Evolutionary conservation across 1,139 yeast species (phyloP).

Genomic region (Nakaseomyces nivariensis): DNA sequence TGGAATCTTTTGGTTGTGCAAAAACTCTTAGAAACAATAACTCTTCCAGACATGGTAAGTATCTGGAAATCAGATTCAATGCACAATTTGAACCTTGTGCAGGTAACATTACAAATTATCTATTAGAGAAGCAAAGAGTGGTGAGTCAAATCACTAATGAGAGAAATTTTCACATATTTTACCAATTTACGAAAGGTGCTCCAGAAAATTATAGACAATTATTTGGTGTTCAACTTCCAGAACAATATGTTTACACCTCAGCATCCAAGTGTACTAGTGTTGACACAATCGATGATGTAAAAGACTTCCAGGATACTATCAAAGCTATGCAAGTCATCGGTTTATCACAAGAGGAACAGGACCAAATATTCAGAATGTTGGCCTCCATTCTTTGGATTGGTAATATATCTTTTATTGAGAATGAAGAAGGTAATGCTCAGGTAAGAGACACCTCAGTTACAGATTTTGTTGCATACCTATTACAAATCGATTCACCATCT

Average conservation of each 20-base stretch:
- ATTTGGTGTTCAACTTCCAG: slow-evolving; percentile 90
- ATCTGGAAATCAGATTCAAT: slow-evolving; percentile 84
- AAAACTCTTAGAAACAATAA: slow-evolving; percentile 93
- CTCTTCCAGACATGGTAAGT: slow-evolving; percentile 97
- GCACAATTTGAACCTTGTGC: slow-evolving; percentile 79
- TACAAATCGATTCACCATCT: slow-evolving; percentile 66
- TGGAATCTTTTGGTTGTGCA: slow-evolving; percentile 99
- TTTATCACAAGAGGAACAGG: slow-evolving; percentile 71
- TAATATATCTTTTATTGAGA: slow-evolving; percentile 75
- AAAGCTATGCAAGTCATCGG: slow-evolving; percentile 87
- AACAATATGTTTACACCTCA: slow-evolving; percentile 81
- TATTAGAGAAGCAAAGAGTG: slow-evolving; percentile 90
- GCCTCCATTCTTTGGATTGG: slow-evolving; percentile 93
- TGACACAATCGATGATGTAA: slow-evolving; percentile 72
- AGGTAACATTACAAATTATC: slow-evolving; percentile 90
- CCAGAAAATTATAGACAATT: slow-evolving; percentile 72
- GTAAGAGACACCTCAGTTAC: slow-evolving; percentile 82
- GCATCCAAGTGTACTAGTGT: slow-evolving; percentile 80
- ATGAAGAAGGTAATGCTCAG: slow-evolving; percentile 76
- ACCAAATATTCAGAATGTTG: slow-evolving; percentile 74
- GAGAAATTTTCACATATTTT: slow-evolving; percentile 93
- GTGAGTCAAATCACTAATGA: slow-evolving; percentile 91
- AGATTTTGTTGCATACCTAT: slow-evolving; percentile 82
- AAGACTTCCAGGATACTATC: slow-evolving; percentile 72
- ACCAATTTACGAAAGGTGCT: slow-evolving; percentile 90